Percentiles rank a stretch among this genome's conserved stretches.
phyloP scores from a whole-genome alignment of 2,329 filamentous ascomycete species.

The Venturia aucupariae region DNA sequence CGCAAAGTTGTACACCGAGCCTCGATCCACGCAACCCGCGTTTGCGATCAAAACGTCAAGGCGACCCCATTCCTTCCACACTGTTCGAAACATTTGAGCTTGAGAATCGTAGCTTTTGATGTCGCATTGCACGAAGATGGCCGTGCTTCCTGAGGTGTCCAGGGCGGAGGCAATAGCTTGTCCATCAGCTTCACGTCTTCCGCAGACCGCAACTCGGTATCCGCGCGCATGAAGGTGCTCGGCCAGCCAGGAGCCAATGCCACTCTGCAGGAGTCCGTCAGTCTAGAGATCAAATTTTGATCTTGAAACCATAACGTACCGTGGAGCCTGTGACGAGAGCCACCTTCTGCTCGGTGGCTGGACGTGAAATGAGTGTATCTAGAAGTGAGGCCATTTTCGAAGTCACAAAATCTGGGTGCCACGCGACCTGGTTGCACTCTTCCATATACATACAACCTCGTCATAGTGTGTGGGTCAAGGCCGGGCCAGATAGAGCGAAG shows the following conservation, averaged over 20 bases:
- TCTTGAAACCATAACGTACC: background rate
- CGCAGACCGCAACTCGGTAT: constrained; percentile 32
- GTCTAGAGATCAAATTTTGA: background rate
- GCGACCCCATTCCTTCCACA: constrained; percentile 36
- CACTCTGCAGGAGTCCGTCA: constrained; percentile 29
- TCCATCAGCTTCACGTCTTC: constrained; percentile 31
- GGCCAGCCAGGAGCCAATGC: constrained; percentile 38
- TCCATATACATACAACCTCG: background rate
- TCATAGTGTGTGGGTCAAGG: background rate
- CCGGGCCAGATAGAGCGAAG: background rate
- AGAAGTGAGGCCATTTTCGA: background rate
- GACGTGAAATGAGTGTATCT: background rate
- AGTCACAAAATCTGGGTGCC: background rate
- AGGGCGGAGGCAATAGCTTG: constrained; percentile 20
- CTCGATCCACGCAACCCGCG: constrained; percentile 40
- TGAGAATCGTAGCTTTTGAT: constrained; percentile 40
- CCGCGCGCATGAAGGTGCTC: constrained; percentile 27
- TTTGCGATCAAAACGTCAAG: constrained; percentile 43
- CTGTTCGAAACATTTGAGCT: constrained; percentile 32
- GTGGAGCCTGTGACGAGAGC: background rate
- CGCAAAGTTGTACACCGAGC: background rate
- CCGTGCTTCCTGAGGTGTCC: constrained; percentile 18
- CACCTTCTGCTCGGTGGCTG: background rate
- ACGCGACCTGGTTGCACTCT: background rate
- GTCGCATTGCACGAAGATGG: constrained; percentile 36